Percentiles rank a stretch among this genome's conserved stretches.
Conservation (phyloP, 495 filamentous ascomycete genomes). For the Rostrohypoxylon terebratum region DNA sequence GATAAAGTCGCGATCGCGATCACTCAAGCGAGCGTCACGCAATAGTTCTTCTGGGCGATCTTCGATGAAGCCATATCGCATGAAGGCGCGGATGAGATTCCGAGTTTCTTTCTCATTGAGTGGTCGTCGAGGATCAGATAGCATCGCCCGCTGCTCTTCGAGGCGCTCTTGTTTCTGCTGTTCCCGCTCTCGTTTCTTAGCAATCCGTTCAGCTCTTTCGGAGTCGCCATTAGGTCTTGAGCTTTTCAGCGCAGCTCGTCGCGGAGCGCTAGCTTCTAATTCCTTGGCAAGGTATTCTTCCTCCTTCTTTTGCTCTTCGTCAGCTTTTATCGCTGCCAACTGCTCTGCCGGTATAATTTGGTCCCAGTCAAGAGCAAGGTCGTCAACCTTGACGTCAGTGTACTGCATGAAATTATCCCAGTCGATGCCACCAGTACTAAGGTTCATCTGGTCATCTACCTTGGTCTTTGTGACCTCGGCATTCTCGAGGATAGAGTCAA, state of each 20-base stretch:
- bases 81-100: slow-evolving; percentile 86
- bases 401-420: slow-evolving; percentile 97
- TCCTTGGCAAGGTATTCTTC: slow-evolving; percentile 84
- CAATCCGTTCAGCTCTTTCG: slow-evolving; percentile 86
- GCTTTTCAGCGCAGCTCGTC: slow-evolving; percentile 72
- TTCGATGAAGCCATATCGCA: slow-evolving; percentile 87
- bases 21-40: slow-evolving; percentile 81
- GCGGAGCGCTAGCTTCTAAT: slow-evolving; percentile 85
- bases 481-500: slow-evolving; percentile 94
- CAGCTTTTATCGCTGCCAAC: slow-evolving; percentile 85
- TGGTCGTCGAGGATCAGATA: slow-evolving; percentile 82
- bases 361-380: slow-evolving; percentile 86
- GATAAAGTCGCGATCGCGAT: slow-evolving; percentile 81
- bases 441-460: slow-evolving; percentile 72
- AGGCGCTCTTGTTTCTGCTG: slow-evolving; percentile 71
- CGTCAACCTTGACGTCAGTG: slow-evolving; percentile 92
- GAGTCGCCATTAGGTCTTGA: slow-evolving; percentile 71
- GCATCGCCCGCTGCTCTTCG: slow-evolving; percentile 67
- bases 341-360: slow-evolving; percentile 97
- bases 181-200: slow-evolving; percentile 90
- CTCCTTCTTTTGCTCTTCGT: slow-evolving; percentile 85
- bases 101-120: slow-evolving; percentile 91
- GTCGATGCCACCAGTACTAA: slow-evolving; percentile 80
- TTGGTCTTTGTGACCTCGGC: slow-evolving; percentile 96
- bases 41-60: slow-evolving; percentile 88